Evolutionary conservation across 352 stramenopile genomes (phyloP).

Genomic region (Hyaloperonospora brassicae): DNA sequence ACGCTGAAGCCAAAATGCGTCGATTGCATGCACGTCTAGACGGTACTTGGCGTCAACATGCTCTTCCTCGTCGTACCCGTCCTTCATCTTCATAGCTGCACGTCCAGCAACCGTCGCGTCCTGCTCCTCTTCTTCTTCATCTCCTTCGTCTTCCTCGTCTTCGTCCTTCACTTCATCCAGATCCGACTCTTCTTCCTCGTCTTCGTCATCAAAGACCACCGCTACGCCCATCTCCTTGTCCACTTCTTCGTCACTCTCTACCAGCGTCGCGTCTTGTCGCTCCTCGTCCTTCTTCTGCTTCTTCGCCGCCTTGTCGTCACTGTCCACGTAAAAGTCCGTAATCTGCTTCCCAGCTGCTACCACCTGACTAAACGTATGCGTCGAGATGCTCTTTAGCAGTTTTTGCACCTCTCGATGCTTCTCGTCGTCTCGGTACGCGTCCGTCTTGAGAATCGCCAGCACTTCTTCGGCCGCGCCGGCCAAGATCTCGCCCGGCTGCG

Average conservation of each 20-base stretch:
- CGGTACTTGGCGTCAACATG: constrained; percentile 57
- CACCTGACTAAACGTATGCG: constrained; percentile 70
- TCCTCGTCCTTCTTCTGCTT: constrained; percentile 26
- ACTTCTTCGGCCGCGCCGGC: constrained; percentile 88
- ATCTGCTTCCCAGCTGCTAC: constrained; percentile 83
- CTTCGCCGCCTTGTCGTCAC: background rate
- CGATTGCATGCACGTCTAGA: constrained; percentile 93
- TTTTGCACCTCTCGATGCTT: constrained; percentile 78
- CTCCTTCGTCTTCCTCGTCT: constrained; percentile 47
- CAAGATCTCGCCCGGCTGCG: constrained; percentile 88
- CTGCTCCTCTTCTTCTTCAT: constrained; percentile 56
- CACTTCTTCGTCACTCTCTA: constrained; percentile 47
- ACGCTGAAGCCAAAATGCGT: constrained; percentile 97
- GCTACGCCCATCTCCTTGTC: constrained; percentile 98
- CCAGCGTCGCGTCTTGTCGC: constrained; percentile 4
- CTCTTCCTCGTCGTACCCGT: constrained; percentile 58
- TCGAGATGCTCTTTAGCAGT: constrained; percentile 75
- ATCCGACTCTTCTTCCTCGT: constrained; percentile 92
- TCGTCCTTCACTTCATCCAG: constrained; percentile 85
- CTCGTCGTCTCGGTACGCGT: constrained; percentile 77
- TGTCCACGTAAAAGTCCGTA: constrained; percentile 75
- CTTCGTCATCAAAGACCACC: constrained; percentile 97
- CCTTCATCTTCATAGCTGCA: constrained; percentile 70
- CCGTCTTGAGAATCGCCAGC: constrained; percentile 88
- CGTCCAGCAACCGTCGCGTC: constrained; percentile 8